Evolutionary conservation across 768 basidiomycete genomes (phyloP), one percentile per base, ranked within the genome.

Genomic region (Amanita polypyramis): DNA sequence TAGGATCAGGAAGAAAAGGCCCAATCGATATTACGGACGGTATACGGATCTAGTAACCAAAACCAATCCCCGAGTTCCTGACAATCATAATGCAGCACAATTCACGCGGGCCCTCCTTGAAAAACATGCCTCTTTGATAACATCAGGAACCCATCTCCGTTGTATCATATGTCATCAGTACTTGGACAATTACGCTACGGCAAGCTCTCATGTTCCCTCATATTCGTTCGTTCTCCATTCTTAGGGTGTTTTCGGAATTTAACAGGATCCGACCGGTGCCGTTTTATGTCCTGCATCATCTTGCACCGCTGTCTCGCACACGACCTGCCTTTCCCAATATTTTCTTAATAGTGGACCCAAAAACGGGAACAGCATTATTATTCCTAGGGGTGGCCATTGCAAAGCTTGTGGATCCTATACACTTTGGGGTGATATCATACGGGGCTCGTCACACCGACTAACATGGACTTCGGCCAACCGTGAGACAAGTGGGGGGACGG

Each of bases 381-480:
- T 85, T 35, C 82, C 84, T 4, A 70, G 84, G 34, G 82, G 82
- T 5, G 84, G 83, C 5, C 54, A 61, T 19, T 86, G 84, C 55
- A 60, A 54, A 10, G 63, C 65, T 1, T 86, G 84, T 52, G 51
- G 58, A 3, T 58, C 63, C 0, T 85, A 82, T 54, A 69, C 68
- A 3, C 67, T 85, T 0, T 86, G 82, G 83, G 83, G 84, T 4
- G 82, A 86, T 54, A 59, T 86, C 17, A 62, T 85, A 23, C 70
- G 75, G 11, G 82, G 79, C 2, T 77, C 73, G 54, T 81, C 77
- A 57, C 69, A 81, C 14, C 70, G 81, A 21, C 61, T 59, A 19
- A 53, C 62, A 14, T 67, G 68, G 5, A 63, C 62, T n/a, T 56
- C 58, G 25, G 36, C 3, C 55, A 58, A 35, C 67, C 7, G 25